These are phyloP conservation scores for Sinapis alba DNA, from an alignment of 441 rosid species.

Conservation along the genomic window DNA sequence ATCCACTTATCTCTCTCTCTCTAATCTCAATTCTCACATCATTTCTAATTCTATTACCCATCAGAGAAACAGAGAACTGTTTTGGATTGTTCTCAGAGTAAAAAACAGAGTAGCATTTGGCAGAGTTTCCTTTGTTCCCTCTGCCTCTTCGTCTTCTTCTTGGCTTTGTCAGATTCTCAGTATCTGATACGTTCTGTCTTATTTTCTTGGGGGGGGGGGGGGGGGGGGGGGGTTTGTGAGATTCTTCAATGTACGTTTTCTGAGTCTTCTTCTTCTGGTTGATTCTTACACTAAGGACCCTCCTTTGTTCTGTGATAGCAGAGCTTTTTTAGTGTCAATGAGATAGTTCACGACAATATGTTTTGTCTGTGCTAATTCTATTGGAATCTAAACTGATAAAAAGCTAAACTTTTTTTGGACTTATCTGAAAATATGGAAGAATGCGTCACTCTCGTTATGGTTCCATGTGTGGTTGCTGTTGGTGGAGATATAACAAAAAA, in stretches of 20 bases:
- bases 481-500: slow-evolving; percentile 24
- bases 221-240: slow-evolving; percentile 21
- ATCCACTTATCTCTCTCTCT: neutral
- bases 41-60: slow-evolving; percentile 3
- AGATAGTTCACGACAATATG: neutral
- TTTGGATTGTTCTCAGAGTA: slow-evolving; percentile 39
- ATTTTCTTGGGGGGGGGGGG: too few species aligned
- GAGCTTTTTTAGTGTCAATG: neutral
- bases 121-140: slow-evolving; percentile 42
- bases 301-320: slow-evolving; percentile 7
- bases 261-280: slow-evolving; percentile 3
- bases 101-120: slow-evolving; percentile 23
- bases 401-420: slow-evolving; percentile 25
- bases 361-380: slow-evolving; percentile 23
- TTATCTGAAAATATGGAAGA: slow-evolving; percentile 41
- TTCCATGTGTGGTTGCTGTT: slow-evolving; percentile 29
- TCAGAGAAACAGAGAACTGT: slow-evolving; percentile 6
- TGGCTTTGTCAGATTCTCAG: slow-evolving; percentile 9
- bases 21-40: neutral
- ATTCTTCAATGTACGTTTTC: slow-evolving; percentile 14
- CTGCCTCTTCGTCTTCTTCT: slow-evolving; percentile 16
- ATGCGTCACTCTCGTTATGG: slow-evolving; percentile 40
- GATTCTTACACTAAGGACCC: slow-evolving; percentile 1
- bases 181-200: slow-evolving; percentile 24
- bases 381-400: slow-evolving; percentile 39